These are phyloP conservation scores for Tanozyma kutaoensis DNA, from an alignment of 805 yeast species.

Conservation along the genomic window DNA sequence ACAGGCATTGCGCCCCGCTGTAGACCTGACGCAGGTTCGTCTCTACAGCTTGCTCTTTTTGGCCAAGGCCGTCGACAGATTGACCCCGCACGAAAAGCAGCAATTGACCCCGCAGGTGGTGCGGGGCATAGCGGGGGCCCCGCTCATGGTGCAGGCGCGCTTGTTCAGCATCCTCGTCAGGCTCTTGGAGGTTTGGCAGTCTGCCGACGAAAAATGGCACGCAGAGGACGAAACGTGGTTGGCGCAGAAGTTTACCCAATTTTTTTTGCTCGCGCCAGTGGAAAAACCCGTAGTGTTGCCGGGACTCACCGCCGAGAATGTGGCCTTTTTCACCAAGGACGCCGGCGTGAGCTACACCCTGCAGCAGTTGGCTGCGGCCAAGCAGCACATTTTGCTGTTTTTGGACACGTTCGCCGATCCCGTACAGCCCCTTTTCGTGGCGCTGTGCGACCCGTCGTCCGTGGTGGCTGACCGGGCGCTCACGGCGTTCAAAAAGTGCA, in stretches of 20 bases:
- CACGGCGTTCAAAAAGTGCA: constrained; percentile 38
- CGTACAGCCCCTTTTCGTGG: constrained; percentile 43
- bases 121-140: constrained; percentile 9
- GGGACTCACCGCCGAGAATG: constrained; percentile 47
- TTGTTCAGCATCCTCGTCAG: too few relatives aligned
- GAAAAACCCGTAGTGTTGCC: constrained; percentile 25
- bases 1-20: constrained; percentile 44
- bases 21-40: constrained; percentile 41
- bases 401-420: constrained; percentile 3
- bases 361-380: constrained; percentile 25
- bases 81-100: constrained; percentile 21
- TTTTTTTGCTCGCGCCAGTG: constrained; percentile 42
- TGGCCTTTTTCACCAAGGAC: constrained; percentile 48
- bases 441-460: constrained; percentile 46
- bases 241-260: constrained; percentile 33
- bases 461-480: constrained; percentile 42
- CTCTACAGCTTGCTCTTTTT: constrained; percentile 53
- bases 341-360: constrained; percentile 49
- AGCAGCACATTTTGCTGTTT: constrained; percentile 7
- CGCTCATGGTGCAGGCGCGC: too few relatives aligned
- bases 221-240: constrained; percentile 32
- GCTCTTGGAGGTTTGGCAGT: neutral
- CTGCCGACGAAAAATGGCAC: constrained; percentile 9
- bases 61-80: constrained; percentile 53
- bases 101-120: constrained; percentile 35